Conservation (phyloP, 2,329 filamentous ascomycete genomes). For the Rasamsonia emersonii region DNA sequence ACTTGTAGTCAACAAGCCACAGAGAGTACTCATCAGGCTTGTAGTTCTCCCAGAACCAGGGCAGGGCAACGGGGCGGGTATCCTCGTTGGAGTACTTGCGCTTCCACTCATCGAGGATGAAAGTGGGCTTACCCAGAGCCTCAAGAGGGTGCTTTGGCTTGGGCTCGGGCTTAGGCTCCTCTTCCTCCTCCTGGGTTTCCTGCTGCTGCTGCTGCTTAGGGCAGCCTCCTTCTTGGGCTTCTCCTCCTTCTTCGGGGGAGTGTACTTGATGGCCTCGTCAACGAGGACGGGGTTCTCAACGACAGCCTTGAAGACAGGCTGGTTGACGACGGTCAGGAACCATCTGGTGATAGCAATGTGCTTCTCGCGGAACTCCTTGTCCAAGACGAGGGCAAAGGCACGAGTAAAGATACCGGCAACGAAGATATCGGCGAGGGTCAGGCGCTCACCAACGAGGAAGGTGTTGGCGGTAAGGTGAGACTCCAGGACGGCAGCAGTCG, state of each 20-base stretch:
- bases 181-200: slow-evolving; percentile 44
- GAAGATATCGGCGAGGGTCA: slow-evolving; percentile 95
- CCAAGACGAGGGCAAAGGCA: slow-evolving; percentile 90
- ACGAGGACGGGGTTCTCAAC: slow-evolving; percentile 67
- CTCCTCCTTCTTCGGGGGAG: slow-evolving; percentile 62
- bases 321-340: slow-evolving; percentile 90
- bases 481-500: slow-evolving; percentile 67
- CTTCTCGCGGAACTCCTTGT: slow-evolving; percentile 74
- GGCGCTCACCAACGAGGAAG: slow-evolving; percentile 93
- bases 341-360: slow-evolving; percentile 85
- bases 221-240: slow-evolving; percentile 61
- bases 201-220: slow-evolving; percentile 56
- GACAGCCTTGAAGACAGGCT: slow-evolving; percentile 80
- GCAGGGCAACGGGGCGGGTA: slow-evolving; percentile 68
- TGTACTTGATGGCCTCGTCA: slow-evolving; percentile 68
- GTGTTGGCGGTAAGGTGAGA: slow-evolving; percentile 86
- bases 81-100: slow-evolving; percentile 97
- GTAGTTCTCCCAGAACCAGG: slow-evolving; percentile 97
- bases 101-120: slow-evolving; percentile 96
- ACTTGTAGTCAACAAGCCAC: slow-evolving; percentile 95
- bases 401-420: slow-evolving; percentile 67
- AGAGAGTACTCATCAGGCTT: slow-evolving; percentile 93
- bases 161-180: slow-evolving; percentile 59
- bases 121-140: slow-evolving; percentile 65
- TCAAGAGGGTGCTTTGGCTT: slow-evolving; percentile 98